Evolutionary conservation across 129 eudicot genomes (phyloP).

Genomic region (Flaveria robusta): DNA sequence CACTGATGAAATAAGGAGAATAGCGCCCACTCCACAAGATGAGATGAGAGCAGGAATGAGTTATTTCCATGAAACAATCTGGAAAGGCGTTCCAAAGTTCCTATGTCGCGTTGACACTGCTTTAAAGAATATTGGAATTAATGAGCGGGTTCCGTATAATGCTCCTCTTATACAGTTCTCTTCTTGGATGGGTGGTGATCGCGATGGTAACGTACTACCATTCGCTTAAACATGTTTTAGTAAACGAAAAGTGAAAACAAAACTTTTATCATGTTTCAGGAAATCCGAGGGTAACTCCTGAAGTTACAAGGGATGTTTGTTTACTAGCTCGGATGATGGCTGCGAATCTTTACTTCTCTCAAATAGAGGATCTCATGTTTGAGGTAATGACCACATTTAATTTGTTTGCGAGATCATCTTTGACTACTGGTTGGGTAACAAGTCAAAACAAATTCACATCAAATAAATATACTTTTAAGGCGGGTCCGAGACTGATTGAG

Average conservation of each 20-base stretch:
- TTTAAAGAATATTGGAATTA: constrained; percentile 76
- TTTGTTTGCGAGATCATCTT: background rate
- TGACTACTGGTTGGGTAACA: background rate
- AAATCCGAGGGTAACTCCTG: constrained; percentile 91
- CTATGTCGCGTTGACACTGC: constrained; percentile 87
- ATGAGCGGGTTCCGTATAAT: constrained; percentile 82
- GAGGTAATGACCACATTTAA: constrained; percentile 48
- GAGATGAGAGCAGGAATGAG: constrained; percentile 98
- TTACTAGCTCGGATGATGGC: constrained; percentile 94
- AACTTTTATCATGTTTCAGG: constrained; percentile 37
- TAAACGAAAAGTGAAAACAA: background rate
- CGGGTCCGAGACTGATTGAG: too few relatives aligned
- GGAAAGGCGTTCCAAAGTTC: constrained; percentile 91
- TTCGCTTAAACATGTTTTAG: background rate
- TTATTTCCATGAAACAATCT: constrained; percentile 86
- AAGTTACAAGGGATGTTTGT: constrained; percentile 88
- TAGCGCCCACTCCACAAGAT: constrained; percentile 82
- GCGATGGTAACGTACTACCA: constrained; percentile 71
- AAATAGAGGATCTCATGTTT: constrained; percentile 91
- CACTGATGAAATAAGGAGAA: constrained; percentile 83
- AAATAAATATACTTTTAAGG: too few relatives aligned
- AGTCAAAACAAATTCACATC: background rate
- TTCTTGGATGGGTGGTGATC: constrained; percentile 97
- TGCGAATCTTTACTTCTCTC: constrained; percentile 80
- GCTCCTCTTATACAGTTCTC: constrained; percentile 91